Conservation (phyloP, 768 basidiomycete species). For the Boletellus sp. region DNA sequence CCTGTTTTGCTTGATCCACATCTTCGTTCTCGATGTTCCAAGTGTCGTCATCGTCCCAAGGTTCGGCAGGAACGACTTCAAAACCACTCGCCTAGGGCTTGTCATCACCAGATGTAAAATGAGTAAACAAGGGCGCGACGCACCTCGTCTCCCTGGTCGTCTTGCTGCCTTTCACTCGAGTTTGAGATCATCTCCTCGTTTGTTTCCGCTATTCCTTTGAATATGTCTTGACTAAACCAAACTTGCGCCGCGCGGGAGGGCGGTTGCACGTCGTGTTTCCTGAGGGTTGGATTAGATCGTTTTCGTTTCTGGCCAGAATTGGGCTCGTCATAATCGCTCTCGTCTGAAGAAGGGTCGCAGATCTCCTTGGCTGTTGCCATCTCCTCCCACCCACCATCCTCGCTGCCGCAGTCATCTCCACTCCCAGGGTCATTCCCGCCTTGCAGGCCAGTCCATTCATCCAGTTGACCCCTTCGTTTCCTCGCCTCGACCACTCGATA, state of each 20-base stretch:
- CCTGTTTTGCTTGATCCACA: constrained; percentile 62
- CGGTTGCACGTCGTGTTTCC: constrained; percentile 36
- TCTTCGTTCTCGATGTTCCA: constrained; percentile 84
- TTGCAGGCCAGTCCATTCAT: constrained; percentile 79
- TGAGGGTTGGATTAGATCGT: constrained; percentile 34
- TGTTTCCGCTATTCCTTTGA: constrained; percentile 50
- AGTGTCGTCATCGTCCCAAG: constrained; percentile 54
- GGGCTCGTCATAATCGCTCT: constrained; percentile 40
- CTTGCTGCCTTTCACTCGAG: constrained; percentile 30
- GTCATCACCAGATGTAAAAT: constrained; percentile 10
- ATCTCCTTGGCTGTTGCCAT: constrained; percentile 53
- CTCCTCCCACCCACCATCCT: constrained; percentile 69
- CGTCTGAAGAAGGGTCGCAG: constrained; percentile 50
- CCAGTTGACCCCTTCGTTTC: constrained; percentile 65
- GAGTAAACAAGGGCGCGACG: background rate
- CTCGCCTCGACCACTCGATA: constrained; percentile 79
- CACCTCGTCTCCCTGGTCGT: constrained; percentile 30
- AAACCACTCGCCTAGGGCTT: constrained; percentile 47
- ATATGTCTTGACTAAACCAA: constrained; percentile 97
- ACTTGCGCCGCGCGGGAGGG: constrained; percentile 62
- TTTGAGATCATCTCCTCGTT: constrained; percentile 31
- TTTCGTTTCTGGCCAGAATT: constrained; percentile 40
- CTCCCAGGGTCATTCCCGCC: constrained; percentile 38
- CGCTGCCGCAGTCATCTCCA: constrained; percentile 34
- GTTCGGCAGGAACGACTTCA: constrained; percentile 67